Percentiles rank a stretch among this genome's conserved stretches.
phyloP scores from a whole-genome alignment of 2,329 filamentous ascomycete genomes.

The Dendryphion nanum region DNA sequence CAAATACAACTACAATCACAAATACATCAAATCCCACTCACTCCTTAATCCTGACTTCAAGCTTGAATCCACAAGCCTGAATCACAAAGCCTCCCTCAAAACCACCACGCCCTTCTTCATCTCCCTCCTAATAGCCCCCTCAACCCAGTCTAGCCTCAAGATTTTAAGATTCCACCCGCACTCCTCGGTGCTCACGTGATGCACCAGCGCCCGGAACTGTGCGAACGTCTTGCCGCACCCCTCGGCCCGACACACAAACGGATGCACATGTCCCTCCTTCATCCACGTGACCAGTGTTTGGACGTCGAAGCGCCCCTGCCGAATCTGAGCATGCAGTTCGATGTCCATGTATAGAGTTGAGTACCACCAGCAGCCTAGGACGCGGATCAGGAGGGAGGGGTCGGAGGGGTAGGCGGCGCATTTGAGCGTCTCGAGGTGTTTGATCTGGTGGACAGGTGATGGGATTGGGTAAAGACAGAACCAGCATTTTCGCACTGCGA shows the following conservation, averaged over 20 bases:
- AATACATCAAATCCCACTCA: too few species aligned
- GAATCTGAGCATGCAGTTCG: constrained; percentile 32
- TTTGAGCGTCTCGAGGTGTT: constrained; percentile 56
- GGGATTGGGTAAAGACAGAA: too few species aligned
- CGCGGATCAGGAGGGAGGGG: constrained; percentile 31
- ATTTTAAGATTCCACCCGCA: neutral
- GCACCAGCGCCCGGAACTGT: constrained; percentile 23
- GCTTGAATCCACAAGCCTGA: too few species aligned
- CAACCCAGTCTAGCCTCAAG: neutral
- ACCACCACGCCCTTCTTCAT: neutral
- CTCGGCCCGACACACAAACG: constrained; percentile 27
- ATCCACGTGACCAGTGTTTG: constrained; percentile 23
- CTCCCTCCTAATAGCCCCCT: neutral
- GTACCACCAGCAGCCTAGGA: constrained; percentile 35
- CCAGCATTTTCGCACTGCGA: too few species aligned
- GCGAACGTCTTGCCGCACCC: constrained; percentile 24
- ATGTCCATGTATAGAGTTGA: constrained; percentile 34
- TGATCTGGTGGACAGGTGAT: constrained; percentile 29
- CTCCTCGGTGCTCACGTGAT: constrained; percentile 27
- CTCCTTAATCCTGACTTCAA: too few species aligned
- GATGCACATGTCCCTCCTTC: constrained; percentile 21
- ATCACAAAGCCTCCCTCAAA: too few species aligned
- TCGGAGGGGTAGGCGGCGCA: constrained; percentile 60
- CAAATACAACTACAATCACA: too few species aligned
- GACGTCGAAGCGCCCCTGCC: constrained; percentile 20